These are phyloP conservation scores for Agapanthus africanus DNA, from an alignment of 106 monocot genomes.

Conservation along the genomic window DNA sequence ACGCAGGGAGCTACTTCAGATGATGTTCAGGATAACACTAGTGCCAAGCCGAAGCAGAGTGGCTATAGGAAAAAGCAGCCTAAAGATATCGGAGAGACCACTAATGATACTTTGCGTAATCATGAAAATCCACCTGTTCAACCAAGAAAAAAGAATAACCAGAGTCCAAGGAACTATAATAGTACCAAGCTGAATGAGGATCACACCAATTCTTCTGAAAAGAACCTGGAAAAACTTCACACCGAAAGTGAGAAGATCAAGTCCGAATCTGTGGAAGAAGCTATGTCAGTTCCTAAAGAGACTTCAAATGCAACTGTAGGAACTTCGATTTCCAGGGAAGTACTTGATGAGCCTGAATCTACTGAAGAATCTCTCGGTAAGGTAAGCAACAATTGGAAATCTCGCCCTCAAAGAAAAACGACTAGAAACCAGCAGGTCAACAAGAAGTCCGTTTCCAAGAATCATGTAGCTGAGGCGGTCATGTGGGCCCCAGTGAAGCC, in stretches of 20 bases:
- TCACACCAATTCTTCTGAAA: slow-evolving; percentile 13
- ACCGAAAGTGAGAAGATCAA: slow-evolving; percentile 14
- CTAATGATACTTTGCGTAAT: slow-evolving; percentile 4
- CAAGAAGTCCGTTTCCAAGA: slow-evolving; percentile 37
- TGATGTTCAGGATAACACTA: slow-evolving; percentile 12
- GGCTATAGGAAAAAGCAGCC: slow-evolving; percentile 37
- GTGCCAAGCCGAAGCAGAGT: slow-evolving; percentile 42
- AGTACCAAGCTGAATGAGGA: slow-evolving; percentile 35
- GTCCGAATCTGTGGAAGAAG: not conserved
- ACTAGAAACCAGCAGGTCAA: slow-evolving; percentile 36
- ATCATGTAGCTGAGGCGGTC: slow-evolving; percentile 50
- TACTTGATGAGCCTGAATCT: slow-evolving; percentile 6
- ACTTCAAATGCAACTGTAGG: slow-evolving; percentile 6
- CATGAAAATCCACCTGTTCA: slow-evolving; percentile 22
- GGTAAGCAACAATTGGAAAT: slow-evolving; percentile 37
- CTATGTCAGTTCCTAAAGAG: slow-evolving; percentile 17
- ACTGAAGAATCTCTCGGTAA: slow-evolving; percentile 21
- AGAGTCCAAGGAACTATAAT: slow-evolving; percentile 24
- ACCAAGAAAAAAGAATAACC: slow-evolving; percentile 43
- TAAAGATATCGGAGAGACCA: slow-evolving; percentile 5
- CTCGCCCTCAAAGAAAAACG: slow-evolving; percentile 41
- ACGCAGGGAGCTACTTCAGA: slow-evolving; percentile 13
- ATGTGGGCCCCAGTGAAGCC: slow-evolving; percentile 85
- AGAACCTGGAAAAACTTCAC: slow-evolving; percentile 7
- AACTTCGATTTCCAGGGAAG: slow-evolving; percentile 7